These are phyloP conservation scores for Solanum habrochaites DNA, from an alignment of 257 asterid species.

Conservation along the genomic window DNA sequence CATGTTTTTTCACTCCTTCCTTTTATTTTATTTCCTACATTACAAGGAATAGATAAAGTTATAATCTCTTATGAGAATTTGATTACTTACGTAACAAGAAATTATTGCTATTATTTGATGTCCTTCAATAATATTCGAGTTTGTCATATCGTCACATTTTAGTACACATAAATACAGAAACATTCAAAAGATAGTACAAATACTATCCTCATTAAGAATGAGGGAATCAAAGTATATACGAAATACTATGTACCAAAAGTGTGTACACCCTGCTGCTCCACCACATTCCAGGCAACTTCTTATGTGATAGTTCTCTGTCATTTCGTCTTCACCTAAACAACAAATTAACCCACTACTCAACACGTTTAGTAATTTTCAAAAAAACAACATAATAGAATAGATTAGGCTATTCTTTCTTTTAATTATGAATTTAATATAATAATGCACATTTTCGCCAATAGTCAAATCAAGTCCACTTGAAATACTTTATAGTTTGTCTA, in stretches of 20 bases:
- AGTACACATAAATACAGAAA: too few species aligned
- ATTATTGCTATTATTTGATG: too few species aligned
- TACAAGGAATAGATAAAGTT: too few species aligned
- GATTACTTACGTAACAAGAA: too few species aligned
- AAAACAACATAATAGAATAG: too few species aligned
- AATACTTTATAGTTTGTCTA: background rate
- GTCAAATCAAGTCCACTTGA: background rate
- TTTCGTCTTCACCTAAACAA: background rate
- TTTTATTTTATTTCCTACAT: too few species aligned
- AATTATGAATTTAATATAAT: too few species aligned
- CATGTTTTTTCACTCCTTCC: too few species aligned
- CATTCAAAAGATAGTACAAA: background rate
- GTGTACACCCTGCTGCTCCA: background rate
- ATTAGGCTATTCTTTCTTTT: too few species aligned
- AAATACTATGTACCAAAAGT: background rate
- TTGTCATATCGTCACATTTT: too few species aligned
- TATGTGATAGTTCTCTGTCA: background rate
- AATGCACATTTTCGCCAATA: background rate
- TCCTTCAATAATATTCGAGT: too few species aligned
- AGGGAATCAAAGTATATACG: background rate
- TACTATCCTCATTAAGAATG: background rate
- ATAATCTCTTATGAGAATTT: too few species aligned
- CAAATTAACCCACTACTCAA: background rate
- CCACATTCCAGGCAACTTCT: background rate
- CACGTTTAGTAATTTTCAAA: background rate